These are phyloP conservation scores for Lasiodiplodia gonubiensis DNA, from an alignment of 2,329 filamentous ascomycete species.

Conservation along the genomic window DNA sequence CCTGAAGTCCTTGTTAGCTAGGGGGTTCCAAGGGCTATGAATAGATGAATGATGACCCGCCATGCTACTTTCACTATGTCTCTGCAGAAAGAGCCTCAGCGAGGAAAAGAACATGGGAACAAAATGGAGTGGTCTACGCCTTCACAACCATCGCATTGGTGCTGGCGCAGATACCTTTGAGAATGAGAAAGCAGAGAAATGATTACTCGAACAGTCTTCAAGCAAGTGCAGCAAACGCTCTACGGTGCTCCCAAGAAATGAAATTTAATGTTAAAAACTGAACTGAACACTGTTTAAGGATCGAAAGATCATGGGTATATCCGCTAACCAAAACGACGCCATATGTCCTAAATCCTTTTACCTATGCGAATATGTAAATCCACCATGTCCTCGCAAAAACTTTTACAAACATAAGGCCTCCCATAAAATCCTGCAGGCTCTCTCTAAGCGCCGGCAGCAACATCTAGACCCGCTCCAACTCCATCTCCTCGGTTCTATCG, in stretches of 20 bases:
- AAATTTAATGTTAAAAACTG: not conserved
- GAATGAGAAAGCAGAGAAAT: no score
- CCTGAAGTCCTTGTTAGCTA: no score
- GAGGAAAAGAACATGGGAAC: no score
- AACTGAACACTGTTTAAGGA: not conserved
- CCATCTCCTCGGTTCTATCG: not conserved
- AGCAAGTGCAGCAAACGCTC: not conserved
- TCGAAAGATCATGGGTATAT: not conserved
- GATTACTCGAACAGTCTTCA: not conserved
- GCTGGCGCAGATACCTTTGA: no score
- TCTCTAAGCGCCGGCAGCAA: not conserved
- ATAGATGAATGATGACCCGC: no score
- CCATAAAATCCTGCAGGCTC: not conserved
- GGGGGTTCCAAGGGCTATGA: no score
- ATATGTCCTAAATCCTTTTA: not conserved
- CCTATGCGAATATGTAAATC: not conserved
- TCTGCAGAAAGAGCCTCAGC: no score
- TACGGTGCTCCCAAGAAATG: not conserved
- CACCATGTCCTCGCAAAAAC: not conserved
- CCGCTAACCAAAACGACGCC: not conserved
- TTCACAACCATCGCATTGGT: no score
- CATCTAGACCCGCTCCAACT: not conserved
- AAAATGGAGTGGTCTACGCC: no score
- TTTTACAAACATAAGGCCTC: not conserved
- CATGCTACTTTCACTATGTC: no score